phyloP scores from a whole-genome alignment of 2,329 filamentous ascomycete genomes.

The Fusarium pseudograminearum region DNA sequence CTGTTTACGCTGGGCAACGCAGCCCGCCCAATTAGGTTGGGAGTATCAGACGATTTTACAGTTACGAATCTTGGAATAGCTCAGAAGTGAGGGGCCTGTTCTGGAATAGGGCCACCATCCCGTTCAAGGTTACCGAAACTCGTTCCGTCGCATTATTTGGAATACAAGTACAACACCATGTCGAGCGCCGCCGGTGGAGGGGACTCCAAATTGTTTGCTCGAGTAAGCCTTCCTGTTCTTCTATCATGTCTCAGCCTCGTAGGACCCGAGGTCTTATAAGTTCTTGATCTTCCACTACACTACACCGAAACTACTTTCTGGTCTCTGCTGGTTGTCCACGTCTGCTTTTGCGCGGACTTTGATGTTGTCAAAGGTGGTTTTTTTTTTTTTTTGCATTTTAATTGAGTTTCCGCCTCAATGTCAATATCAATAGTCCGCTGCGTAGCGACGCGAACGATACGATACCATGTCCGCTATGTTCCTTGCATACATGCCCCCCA shows the following conservation, averaged over 20 bases:
- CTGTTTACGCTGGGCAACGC: slow-evolving; percentile 37
- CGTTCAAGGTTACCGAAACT: slow-evolving; percentile 37
- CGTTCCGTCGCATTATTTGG: slow-evolving; percentile 34
- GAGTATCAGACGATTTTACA: slow-evolving; percentile 22
- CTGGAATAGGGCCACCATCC: slow-evolving; percentile 40
- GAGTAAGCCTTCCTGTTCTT: slow-evolving; percentile 70
- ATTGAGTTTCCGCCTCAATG: slow-evolving; percentile 21
- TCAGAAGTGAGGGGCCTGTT: slow-evolving; percentile 45
- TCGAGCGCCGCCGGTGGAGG: slow-evolving; percentile 74
- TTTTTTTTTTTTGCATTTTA: neutral
- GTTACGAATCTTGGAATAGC: slow-evolving; percentile 29
- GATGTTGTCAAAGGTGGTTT: slow-evolving; percentile 1
- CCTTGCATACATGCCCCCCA: slow-evolving; percentile 64
- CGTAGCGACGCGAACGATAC: slow-evolving; percentile 13
- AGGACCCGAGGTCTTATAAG: slow-evolving; percentile 30
- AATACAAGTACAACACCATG: slow-evolving; percentile 59
- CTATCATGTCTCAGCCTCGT: slow-evolving; percentile 34
- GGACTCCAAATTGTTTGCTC: slow-evolving; percentile 99
- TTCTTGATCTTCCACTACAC: slow-evolving; percentile 9
- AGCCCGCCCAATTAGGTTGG: slow-evolving; percentile 45
- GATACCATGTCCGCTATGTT: slow-evolving; percentile 59
- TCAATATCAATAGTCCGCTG: slow-evolving; percentile 13
- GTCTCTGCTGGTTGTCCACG: slow-evolving; percentile 7
- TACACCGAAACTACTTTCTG: slow-evolving; percentile 16
- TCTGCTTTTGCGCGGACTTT: neutral